Percentiles rank a stretch among this genome's conserved stretches.
phyloP scores from a whole-genome alignment of 495 filamentous ascomycete genomes.

The Bacidia rubella region DNA sequence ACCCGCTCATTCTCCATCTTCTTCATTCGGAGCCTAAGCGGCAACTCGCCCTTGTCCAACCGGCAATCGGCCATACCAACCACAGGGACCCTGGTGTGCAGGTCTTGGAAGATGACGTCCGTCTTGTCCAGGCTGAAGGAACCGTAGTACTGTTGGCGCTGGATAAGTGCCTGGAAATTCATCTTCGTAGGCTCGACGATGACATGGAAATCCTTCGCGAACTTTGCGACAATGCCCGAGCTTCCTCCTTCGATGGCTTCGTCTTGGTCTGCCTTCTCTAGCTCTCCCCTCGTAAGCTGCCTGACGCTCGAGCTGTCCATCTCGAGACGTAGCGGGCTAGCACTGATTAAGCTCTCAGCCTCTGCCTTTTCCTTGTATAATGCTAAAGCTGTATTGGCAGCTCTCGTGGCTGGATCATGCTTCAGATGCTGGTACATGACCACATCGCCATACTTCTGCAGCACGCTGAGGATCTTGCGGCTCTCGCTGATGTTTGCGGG shows the following conservation, averaged over 20 bases:
- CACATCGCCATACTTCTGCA: conserved; percentile 67
- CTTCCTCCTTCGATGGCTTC: not conserved
- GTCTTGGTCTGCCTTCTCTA: not conserved
- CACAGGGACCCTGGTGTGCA: conserved; percentile 16
- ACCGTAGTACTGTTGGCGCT: conserved; percentile 26
- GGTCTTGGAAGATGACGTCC: conserved; percentile 13
- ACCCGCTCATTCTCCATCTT: conserved; percentile 3
- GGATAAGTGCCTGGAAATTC: conserved; percentile 27
- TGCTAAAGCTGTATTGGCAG: conserved; percentile 26
- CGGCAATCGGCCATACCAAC: conserved; percentile 16
- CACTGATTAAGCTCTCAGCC: conserved; percentile 24
- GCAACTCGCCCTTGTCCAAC: conserved; percentile 13
- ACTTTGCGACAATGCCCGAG: no score
- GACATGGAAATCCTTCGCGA: conserved; percentile 20
- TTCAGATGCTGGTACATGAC: conserved; percentile 59
- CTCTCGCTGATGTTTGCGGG: conserved; percentile 56
- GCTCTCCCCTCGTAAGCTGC: not conserved
- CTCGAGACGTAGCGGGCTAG: conserved; percentile 27
- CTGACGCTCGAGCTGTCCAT: not conserved
- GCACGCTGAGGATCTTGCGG: conserved; percentile 51
- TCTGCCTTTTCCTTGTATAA: conserved; percentile 26
- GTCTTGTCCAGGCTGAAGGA: conserved; percentile 17
- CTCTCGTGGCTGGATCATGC: conserved; percentile 25
- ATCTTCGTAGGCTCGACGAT: conserved; percentile 19
- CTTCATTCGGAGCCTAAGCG: conserved; percentile 9